Evolutionary conservation across 1,284 basidiomycete genomes (phyloP).

Genomic region (Gymnopus androsaceus): DNA sequence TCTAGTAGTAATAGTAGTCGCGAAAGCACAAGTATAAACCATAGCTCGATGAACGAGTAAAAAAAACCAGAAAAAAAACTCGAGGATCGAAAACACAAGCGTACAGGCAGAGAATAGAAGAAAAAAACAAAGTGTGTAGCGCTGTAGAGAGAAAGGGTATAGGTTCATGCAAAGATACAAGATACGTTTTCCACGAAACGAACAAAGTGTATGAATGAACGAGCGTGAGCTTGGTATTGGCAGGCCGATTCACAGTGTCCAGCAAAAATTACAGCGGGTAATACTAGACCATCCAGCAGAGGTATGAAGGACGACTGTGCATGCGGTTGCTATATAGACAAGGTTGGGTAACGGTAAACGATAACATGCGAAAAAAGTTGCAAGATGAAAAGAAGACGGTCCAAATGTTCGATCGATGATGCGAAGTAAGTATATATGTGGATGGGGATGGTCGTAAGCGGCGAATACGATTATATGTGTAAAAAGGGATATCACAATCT

Average conservation of each 20-base stretch:
- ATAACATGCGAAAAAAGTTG: not conserved
- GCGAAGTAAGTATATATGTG: not conserved
- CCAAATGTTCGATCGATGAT: constrained; percentile 12
- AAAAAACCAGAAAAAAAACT: no score
- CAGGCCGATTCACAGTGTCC: not conserved
- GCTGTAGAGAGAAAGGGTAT: not conserved
- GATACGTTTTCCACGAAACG: not conserved
- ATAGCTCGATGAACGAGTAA: no score
- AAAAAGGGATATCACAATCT: not conserved
- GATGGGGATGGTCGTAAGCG: not conserved
- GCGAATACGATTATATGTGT: not conserved
- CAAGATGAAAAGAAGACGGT: not conserved
- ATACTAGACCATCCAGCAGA: not conserved
- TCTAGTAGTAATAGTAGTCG: no score
- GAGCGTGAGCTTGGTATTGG: constrained; percentile 14
- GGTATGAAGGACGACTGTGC: not conserved
- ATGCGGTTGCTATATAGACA: not conserved
- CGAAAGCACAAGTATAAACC: no score
- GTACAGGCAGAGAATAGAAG: no score
- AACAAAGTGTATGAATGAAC: constrained; percentile 1
- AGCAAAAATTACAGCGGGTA: not conserved
- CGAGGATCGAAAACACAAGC: no score
- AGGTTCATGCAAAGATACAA: not conserved
- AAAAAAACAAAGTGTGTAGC: no score
- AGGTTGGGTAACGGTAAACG: not conserved